Base-by-base conservation (phyloP, 495 filamentous ascomycete species). In the Neurospora tetrasperma region DNA sequence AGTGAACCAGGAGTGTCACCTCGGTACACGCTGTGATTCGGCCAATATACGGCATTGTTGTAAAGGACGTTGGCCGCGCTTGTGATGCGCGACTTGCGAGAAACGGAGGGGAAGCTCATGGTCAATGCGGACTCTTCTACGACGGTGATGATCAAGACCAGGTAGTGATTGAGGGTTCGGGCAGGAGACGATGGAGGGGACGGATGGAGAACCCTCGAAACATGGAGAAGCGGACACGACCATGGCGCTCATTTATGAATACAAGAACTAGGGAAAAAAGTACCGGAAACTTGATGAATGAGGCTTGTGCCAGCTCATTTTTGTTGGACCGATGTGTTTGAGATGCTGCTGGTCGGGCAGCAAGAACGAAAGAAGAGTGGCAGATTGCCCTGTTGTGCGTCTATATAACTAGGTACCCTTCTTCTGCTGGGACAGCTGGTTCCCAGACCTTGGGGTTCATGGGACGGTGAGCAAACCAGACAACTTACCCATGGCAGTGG, bases 31-130 rank as follows among this genome's bases (percentile, higher is more conserved):
- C 90, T 85, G 87, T 90, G 93, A 80, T 96, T 97, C 4, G 94
- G 93, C 84, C 94, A 97, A 81, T 96, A 96, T n/a, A 92, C 91
- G 27, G 90, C 93, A 80, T 97, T 97, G 72, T 84, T 86, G 77
- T 86, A 86, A 82, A 88, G 88, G 48, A 87, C 82, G 66, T 76
- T 83, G 39, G 82, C 77, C 40, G 79, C 79, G 75, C 79, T 83
- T 14, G 78, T 71, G 70, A 83, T 81, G 71, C 82, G 82, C 71
- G 81, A 75, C 79, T 80, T 83, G 70, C 82, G 80, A 68, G 81
- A 81, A 6, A 80, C 78, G 8, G 81, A 80, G 18, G 76, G 69
- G 73, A 76, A 76, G 44, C 42, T 81, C 76, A 62, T 62, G 12
- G 54, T 23, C 54, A 31, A 27, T 6, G 23, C 16, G 54, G 27